phyloP scores from a whole-genome alignment of 2,329 filamentous ascomycete species.

The Pezicula radicicola region DNA sequence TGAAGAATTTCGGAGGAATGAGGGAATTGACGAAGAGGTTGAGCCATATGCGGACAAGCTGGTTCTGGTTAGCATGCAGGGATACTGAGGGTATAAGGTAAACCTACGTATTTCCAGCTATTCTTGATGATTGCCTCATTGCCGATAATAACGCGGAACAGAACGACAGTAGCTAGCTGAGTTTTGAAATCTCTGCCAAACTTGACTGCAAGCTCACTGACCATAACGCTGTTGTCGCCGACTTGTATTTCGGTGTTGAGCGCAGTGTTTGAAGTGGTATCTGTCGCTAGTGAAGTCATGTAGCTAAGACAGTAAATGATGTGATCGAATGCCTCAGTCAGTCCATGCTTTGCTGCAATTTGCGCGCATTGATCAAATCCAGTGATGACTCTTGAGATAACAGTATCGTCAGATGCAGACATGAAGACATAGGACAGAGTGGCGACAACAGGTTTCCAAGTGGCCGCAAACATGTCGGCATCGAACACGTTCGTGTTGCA shows the following conservation, averaged over 20 bases:
- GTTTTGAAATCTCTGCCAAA: conserved; percentile 92
- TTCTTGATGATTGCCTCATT: conserved; percentile 74
- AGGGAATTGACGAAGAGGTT: conserved; percentile 96
- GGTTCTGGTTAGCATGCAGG: conserved; percentile 35
- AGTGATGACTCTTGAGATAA: conserved; percentile 88
- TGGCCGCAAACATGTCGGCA: conserved; percentile 94
- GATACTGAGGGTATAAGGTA: conserved; percentile 1
- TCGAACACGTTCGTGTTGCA: conserved; percentile 95
- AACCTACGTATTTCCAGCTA: conserved; percentile 75
- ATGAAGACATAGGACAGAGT: conserved; percentile 98
- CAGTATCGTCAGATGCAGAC: conserved; percentile 94
- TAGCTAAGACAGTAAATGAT: conserved; percentile 87
- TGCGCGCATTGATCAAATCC: conserved; percentile 96
- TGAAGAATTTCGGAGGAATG: conserved; percentile 71
- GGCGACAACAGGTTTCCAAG: conserved; percentile 92
- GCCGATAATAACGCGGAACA: conserved; percentile 87
- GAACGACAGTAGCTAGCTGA: conserved; percentile 88
- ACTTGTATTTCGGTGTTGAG: conserved; percentile 96
- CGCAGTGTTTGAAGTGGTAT: conserved; percentile 73
- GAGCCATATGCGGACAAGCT: conserved; percentile 88
- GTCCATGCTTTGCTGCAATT: conserved; percentile 80
- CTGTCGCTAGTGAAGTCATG: conserved; percentile 83
- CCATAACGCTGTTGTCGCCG: conserved; percentile 92
- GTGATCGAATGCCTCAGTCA: conserved; percentile 85
- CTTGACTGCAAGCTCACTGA: conserved; percentile 94